Evolutionary conservation across 208 protist genomes (phyloP).

Genomic region (Leishmania tropica): DNA sequence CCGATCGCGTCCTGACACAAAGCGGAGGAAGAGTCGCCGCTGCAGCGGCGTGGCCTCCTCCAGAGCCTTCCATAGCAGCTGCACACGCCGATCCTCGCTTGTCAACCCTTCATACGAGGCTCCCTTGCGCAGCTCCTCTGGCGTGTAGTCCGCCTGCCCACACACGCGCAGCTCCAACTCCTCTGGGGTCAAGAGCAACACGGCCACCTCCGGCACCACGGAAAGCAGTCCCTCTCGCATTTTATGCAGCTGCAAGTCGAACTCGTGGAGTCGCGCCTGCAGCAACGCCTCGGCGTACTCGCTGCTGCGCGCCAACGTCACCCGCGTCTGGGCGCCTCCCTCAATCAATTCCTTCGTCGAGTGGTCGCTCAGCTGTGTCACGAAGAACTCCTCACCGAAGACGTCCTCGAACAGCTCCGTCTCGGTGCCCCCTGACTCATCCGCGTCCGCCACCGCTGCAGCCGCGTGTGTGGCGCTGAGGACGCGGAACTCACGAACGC

Average conservation of each 20-base stretch:
- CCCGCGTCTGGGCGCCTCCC: constrained; percentile 51
- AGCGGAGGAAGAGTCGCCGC: constrained; percentile 90
- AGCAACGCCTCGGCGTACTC: constrained; percentile 85
- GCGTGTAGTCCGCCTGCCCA: constrained; percentile 89
- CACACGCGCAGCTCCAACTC: constrained; percentile 92
- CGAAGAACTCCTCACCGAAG: constrained; percentile 88
- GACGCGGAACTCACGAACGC: constrained; percentile 78
- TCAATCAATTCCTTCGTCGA: constrained; percentile 75
- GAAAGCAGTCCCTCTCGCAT: constrained; percentile 87
- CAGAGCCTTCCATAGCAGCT: constrained; percentile 90
- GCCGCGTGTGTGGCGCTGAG: constrained; percentile 31
- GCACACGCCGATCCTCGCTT: constrained; percentile 82
- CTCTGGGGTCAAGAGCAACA: constrained; percentile 82
- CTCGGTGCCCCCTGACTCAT: constrained; percentile 19
- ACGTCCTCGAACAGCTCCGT: constrained; percentile 76
- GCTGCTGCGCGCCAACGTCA: constrained; percentile 74
- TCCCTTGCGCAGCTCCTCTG: constrained; percentile 80
- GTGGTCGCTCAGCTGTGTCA: constrained; percentile 82
- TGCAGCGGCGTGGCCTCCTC: constrained; percentile 83
- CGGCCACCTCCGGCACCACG: constrained; percentile 84
- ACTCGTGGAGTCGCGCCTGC: constrained; percentile 82
- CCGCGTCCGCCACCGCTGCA: neutral
- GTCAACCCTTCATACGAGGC: constrained; percentile 87
- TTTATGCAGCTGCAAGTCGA: constrained; percentile 65
- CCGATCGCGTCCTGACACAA: constrained; percentile 90